Percentiles rank a stretch among this genome's conserved stretches.
phyloP scores from a whole-genome alignment of 192 early-diverging fungal genomes.

The Rhizoclosmatium sp. region DNA sequence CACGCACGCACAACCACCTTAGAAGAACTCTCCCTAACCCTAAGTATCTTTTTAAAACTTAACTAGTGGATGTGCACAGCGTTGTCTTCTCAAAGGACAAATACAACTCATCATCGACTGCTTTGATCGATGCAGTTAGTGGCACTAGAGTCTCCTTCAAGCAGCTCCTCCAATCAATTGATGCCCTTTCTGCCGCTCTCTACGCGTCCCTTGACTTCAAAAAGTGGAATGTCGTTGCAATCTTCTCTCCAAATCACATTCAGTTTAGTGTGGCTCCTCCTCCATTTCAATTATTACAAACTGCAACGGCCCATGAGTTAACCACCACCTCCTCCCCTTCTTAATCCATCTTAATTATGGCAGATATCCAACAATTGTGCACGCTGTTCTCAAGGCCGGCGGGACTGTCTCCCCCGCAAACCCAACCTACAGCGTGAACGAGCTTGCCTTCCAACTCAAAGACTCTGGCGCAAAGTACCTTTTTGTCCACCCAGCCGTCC shows the following conservation, averaged over 20 bases:
- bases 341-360: not conserved
- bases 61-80: slow-evolving; percentile 25
- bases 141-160: slow-evolving; percentile 53
- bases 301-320: too few species aligned
- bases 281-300: not conserved
- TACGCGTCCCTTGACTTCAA: slow-evolving; percentile 61
- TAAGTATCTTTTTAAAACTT: not conserved
- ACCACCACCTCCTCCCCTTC: slow-evolving; percentile 4
- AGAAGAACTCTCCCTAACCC: not conserved
- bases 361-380: slow-evolving; percentile 63
- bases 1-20: not conserved
- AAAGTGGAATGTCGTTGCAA: slow-evolving; percentile 73
- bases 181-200: slow-evolving; percentile 61
- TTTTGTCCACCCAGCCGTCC: slow-evolving; percentile 55
- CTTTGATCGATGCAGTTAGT: slow-evolving; percentile 64
- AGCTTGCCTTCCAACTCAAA: slow-evolving; percentile 78
- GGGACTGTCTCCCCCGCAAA: slow-evolving; percentile 79
- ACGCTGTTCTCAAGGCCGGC: slow-evolving; percentile 71
- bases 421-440: slow-evolving; percentile 81
- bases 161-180: slow-evolving; percentile 51
- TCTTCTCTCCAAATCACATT: slow-evolving; percentile 76
- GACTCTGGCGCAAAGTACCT: slow-evolving; percentile 73
- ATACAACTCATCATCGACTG: slow-evolving; percentile 15
- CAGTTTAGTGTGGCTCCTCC: slow-evolving; percentile 27
- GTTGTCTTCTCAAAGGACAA: slow-evolving; percentile 17